Evolutionary conservation across 805 yeast species (phyloP).

Genomic region (Saccharomycopsis sp.): DNA sequence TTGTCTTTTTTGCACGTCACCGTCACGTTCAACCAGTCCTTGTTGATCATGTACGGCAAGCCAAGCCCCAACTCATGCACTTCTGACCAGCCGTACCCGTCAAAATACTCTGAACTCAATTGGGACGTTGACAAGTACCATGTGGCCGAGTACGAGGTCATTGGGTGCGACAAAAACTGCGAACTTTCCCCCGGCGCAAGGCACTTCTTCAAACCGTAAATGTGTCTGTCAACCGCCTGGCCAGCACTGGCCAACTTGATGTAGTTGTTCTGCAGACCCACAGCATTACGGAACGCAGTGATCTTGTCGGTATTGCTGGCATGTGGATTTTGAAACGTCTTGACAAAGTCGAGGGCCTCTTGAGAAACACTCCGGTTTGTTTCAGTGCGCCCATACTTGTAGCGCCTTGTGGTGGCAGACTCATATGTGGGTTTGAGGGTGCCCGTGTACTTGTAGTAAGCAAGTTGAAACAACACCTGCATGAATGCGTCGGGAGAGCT

Average conservation of each 20-base stretch:
- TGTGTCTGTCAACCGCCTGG: conserved; percentile 86
- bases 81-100: conserved; percentile 94
- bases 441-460: conserved; percentile 77
- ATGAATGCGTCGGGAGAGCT: conserved; percentile 89
- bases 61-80: conserved; percentile 93
- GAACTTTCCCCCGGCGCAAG: conserved; percentile 52
- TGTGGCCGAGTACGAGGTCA: conserved; percentile 63
- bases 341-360: conserved; percentile 62
- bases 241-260: conserved; percentile 76
- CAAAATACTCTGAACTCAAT: conserved; percentile 72
- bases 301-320: conserved; percentile 41
- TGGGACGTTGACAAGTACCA: conserved; percentile 92
- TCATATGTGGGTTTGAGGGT: conserved; percentile 85
- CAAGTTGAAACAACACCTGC: conserved; percentile 86
- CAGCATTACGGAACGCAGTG: conserved; percentile 60
- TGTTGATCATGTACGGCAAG: conserved; percentile 84
- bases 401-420: conserved; percentile 89
- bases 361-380: conserved; percentile 77
- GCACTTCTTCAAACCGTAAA: conserved; percentile 78
- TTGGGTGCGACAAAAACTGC: conserved; percentile 64
- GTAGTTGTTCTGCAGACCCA: conserved; percentile 64
- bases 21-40: conserved; percentile 77
- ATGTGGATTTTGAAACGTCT: conserved; percentile 55
- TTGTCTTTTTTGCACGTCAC: conserved; percentile 63
- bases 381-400: conserved; percentile 86